Conservation (phyloP, 169 alveolate genomes). For the Plasmodium cynomolgi region DNA sequence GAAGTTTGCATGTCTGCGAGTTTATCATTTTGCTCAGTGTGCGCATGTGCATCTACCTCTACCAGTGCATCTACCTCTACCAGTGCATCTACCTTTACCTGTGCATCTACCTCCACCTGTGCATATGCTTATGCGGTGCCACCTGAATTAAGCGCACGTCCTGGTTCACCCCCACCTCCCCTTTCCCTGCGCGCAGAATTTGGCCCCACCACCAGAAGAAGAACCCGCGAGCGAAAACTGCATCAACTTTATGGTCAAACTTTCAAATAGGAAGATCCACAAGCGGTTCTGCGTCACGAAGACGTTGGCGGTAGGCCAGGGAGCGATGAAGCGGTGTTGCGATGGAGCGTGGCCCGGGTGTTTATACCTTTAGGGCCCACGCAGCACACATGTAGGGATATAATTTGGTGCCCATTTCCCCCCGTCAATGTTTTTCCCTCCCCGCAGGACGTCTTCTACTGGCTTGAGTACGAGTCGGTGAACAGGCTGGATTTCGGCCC, state of each 20-base stretch:
- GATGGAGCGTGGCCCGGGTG: background rate
- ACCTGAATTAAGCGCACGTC: background rate
- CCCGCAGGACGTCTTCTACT: slow-evolving; percentile 52
- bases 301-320: slow-evolving; percentile 25
- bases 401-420: background rate
- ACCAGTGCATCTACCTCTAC: background rate
- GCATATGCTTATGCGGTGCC: background rate
- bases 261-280: slow-evolving; percentile 48
- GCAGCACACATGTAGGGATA: background rate
- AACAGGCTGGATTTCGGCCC: slow-evolving; percentile 2
- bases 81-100: background rate
- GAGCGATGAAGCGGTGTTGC: background rate
- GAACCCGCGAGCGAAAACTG: slow-evolving; percentile 18
- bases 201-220: slow-evolving; percentile 46
- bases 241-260: slow-evolving; percentile 46
- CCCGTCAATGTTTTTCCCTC: background rate
- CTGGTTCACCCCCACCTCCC: background rate
- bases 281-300: slow-evolving; percentile 18
- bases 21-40: background rate
- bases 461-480: slow-evolving; percentile 60
- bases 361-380: background rate
- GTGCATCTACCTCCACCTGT: background rate
- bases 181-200: slow-evolving; percentile 11
- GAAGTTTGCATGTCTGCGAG: background rate
- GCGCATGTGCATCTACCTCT: background rate